A percentile compares a stretch with the other conserved stretches of the same genome.
These are phyloP conservation scores for Malassezia arunalokei DNA, from an alignment of 1,284 basidiomycete species.

Conservation along the genomic window DNA sequence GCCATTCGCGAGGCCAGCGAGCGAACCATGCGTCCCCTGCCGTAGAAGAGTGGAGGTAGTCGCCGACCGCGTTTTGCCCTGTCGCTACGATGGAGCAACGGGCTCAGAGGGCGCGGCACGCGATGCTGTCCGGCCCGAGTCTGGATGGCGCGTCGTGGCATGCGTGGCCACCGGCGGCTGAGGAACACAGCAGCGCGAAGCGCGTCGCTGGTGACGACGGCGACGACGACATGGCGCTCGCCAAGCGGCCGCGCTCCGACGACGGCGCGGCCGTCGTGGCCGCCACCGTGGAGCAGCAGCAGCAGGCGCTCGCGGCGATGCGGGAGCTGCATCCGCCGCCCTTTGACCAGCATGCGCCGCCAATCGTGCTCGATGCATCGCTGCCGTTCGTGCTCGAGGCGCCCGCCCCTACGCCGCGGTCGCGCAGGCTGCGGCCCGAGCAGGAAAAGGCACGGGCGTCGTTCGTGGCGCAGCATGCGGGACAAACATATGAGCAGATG, in stretches of 20 bases:
- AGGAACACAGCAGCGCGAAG: background rate
- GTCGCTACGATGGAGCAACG: conserved; percentile 13
- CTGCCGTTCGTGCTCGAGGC: conserved; percentile 3
- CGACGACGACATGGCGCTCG: background rate
- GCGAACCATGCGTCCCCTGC: conserved; percentile 18
- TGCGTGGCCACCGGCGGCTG: background rate
- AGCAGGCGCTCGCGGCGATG: background rate
- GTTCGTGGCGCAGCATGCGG: conserved; percentile 15
- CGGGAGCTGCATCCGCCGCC: conserved; percentile 13
- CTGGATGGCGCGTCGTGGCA: background rate
- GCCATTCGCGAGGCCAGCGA: conserved; percentile 39
- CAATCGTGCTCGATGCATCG: conserved; percentile 6
- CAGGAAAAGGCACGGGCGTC: conserved; percentile 15
- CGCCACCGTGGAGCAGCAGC: too few species aligned
- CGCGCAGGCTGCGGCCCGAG: background rate
- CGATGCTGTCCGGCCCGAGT: background rate
- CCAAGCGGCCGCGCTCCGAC: too few species aligned
- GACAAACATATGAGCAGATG: conserved; percentile 19
- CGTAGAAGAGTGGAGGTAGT: background rate
- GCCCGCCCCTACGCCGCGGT: background rate
- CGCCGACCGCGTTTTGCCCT: background rate
- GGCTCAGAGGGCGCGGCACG: conserved; percentile 8
- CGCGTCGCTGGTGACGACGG: background rate
- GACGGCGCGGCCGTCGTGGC: too few species aligned
- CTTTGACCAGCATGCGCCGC: background rate